Conservation (phyloP, 176 grass and related monocot genomes). For the Otatea glauca region DNA sequence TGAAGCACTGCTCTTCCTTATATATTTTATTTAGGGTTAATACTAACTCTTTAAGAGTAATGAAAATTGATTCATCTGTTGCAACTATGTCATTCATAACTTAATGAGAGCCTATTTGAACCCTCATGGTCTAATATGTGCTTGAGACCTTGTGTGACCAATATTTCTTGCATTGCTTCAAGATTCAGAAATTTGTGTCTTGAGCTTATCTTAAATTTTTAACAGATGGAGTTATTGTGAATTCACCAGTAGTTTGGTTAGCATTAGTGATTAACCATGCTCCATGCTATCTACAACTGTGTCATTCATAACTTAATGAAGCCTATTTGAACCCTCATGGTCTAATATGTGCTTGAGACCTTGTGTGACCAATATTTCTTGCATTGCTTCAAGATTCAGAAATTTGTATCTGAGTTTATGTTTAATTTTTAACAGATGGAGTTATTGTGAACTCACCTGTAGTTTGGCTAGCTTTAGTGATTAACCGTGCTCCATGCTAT, state of each 20-base stretch:
- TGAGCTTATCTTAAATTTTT: conserved; percentile 42
- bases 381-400: not conserved
- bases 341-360: not conserved
- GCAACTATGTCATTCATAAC: not conserved
- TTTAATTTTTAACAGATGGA: conserved; percentile 59
- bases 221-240: conserved; percentile 58
- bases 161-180: not conserved
- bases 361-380: not conserved
- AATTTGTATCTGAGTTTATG: conserved; percentile 30
- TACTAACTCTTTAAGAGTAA: not conserved
- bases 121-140: not conserved
- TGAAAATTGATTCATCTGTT: conserved; percentile 20
- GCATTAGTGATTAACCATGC: no score
- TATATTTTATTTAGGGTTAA: conserved; percentile 18
- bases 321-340: not conserved
- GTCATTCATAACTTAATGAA: not conserved
- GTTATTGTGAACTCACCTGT: conserved; percentile 41
- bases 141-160: not conserved
- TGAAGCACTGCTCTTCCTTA: no score
- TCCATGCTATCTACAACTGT: conserved; percentile 26
- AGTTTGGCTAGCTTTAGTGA: conserved; percentile 43
- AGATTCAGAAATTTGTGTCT: conserved; percentile 23
- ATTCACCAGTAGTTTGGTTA: conserved; percentile 35
- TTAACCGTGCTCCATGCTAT: conserved; percentile 36
- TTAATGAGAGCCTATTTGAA: conserved; percentile 4